Evolutionary conservation across 2,329 filamentous ascomycete species (phyloP).

Genomic region (Beauveria rudraprayagi): DNA sequence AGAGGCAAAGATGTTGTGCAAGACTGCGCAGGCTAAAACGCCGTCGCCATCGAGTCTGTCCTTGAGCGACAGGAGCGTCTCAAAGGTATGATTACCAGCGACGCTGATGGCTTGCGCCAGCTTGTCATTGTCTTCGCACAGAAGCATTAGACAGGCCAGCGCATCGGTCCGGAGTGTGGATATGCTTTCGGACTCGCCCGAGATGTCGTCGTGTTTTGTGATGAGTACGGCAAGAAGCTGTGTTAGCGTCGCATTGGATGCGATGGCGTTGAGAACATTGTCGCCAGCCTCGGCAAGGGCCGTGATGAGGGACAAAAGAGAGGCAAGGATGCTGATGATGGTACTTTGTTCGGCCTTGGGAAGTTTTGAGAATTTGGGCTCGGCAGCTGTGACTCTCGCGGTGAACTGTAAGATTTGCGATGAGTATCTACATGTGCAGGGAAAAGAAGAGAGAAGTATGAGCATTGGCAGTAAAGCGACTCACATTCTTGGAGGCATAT

Average conservation of each 20-base stretch:
- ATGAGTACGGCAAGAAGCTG: slow-evolving; percentile 48
- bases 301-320: slow-evolving; percentile 44
- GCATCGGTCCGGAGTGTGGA: slow-evolving; percentile 35
- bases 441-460: background rate
- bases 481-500: slow-evolving; percentile 45
- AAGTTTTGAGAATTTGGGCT: slow-evolving; percentile 37
- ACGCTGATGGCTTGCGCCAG: slow-evolving; percentile 44
- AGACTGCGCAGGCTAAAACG: slow-evolving; percentile 50
- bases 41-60: slow-evolving; percentile 39
- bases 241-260: slow-evolving; percentile 38
- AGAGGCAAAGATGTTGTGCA: slow-evolving; percentile 54
- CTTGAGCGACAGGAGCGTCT: slow-evolving; percentile 39
- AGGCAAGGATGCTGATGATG: slow-evolving; percentile 45
- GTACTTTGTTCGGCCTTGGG: slow-evolving; percentile 46
- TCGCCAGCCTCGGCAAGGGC: slow-evolving; percentile 51
- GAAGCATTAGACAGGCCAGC: slow-evolving; percentile 46
- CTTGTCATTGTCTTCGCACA: slow-evolving; percentile 51
- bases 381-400: slow-evolving; percentile 33
- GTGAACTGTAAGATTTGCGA: slow-evolving; percentile 26
- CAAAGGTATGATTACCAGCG: slow-evolving; percentile 33
- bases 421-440: background rate
- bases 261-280: slow-evolving; percentile 50
- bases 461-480: slow-evolving; percentile 14
- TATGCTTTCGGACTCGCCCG: slow-evolving; percentile 35
- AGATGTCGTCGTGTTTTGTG: slow-evolving; percentile 29